These are phyloP conservation scores for Chenopodium suecicum DNA, from an alignment of 148 eudicot genomes.

Conservation along the genomic window DNA sequence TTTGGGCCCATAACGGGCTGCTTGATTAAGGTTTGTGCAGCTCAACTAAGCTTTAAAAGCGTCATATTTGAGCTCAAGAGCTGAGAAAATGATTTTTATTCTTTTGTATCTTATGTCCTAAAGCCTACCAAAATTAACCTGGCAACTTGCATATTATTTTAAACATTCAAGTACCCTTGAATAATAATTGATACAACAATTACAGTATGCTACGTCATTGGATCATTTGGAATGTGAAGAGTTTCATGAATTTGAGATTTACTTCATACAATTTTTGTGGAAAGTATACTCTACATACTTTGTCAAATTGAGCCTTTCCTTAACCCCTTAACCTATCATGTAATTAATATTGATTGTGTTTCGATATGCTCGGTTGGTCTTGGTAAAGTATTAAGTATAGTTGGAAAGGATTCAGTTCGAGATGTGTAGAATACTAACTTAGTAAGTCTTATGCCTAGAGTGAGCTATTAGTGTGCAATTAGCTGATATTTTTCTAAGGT, in stretches of 20 bases:
- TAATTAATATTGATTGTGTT: not conserved
- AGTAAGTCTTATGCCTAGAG: not conserved
- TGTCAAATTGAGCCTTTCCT: not conserved
- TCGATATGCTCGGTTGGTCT: not conserved
- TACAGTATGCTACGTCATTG: not conserved
- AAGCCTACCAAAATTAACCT: not conserved
- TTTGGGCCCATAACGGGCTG: not conserved
- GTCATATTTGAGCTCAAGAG: not conserved
- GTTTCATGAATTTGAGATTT: not conserved
- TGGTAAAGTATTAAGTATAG: not conserved
- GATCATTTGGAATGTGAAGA: not conserved
- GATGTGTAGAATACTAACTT: not conserved
- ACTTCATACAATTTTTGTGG: not conserved
- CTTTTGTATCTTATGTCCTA: not conserved
- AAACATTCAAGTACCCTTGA: not conserved
- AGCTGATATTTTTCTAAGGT: not conserved
- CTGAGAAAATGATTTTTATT: not conserved
- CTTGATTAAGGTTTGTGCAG: not conserved
- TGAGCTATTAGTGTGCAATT: not conserved
- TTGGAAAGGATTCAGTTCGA: not conserved
- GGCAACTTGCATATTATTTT: not conserved
- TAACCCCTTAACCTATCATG: not conserved
- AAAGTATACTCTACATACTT: not conserved
- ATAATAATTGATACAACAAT: not conserved
- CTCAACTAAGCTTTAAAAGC: not conserved